A percentile compares a stretch with the other conserved stretches of the same genome.
These are phyloP conservation scores for Linum trigynum DNA, from an alignment of 345 rosid species.

Conservation along the genomic window DNA sequence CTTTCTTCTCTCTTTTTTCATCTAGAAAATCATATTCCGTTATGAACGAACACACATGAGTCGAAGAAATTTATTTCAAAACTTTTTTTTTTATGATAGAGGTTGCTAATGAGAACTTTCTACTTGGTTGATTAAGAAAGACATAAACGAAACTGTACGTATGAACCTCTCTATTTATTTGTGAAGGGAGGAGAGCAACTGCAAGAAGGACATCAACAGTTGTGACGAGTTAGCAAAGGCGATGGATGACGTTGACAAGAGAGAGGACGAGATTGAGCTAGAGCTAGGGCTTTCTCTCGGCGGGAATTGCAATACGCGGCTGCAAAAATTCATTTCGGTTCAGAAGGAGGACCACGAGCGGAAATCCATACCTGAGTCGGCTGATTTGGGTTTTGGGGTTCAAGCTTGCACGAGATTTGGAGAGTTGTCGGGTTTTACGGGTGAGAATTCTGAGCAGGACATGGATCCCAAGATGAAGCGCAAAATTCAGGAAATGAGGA, in stretches of 20 bases:
- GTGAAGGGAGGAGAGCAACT: too few relatives aligned
- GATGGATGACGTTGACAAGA: conserved; percentile 13
- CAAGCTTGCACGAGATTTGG: background rate
- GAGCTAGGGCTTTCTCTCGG: conserved; percentile 57
- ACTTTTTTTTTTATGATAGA: background rate
- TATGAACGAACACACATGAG: conserved; percentile 1
- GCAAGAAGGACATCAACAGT: background rate
- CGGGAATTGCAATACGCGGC: conserved; percentile 29
- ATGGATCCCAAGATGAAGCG: conserved; percentile 19
- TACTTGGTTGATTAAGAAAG: too few relatives aligned
- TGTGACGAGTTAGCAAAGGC: conserved; percentile 16
- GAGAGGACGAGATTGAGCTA: conserved; percentile 38
- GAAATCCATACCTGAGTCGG: background rate
- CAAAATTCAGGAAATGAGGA: conserved; percentile 29
- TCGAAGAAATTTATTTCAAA: background rate
- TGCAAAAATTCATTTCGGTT: background rate
- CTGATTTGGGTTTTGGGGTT: background rate
- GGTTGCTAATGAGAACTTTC: too few relatives aligned
- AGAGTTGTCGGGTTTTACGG: background rate
- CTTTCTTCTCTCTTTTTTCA: conserved; percentile 8
- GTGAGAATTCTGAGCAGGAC: background rate
- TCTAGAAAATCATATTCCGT: conserved; percentile 2
- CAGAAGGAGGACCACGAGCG: background rate
- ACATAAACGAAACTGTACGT: too few relatives aligned
- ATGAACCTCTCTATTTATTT: too few relatives aligned